These are phyloP conservation scores for Penicillium sp. DNA, from an alignment of 2,329 filamentous ascomycete genomes.

Conservation along the genomic window DNA sequence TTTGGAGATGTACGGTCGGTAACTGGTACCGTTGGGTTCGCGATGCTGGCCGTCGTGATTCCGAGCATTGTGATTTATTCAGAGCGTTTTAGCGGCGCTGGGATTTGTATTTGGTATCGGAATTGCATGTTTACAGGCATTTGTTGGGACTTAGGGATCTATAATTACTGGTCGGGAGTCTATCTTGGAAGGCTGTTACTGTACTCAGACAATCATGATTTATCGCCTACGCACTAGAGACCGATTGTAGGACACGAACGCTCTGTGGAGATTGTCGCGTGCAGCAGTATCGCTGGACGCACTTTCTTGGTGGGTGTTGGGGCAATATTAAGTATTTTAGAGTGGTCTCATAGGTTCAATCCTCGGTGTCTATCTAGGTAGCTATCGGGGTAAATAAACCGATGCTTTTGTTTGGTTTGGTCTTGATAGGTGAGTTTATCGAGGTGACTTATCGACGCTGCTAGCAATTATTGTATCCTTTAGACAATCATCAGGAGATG, in stretches of 20 bases:
- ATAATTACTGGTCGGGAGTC: not conserved
- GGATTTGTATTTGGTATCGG: not conserved
- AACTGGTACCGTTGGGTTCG: not conserved
- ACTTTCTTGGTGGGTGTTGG: not conserved
- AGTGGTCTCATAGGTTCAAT: not conserved
- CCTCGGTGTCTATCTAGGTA: not conserved
- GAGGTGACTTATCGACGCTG: not conserved
- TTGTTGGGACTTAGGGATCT: not conserved
- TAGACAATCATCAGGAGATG: too few relatives aligned
- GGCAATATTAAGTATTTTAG: not conserved
- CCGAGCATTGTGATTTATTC: not conserved
- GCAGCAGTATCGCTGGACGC: not conserved
- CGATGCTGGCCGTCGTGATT: conserved; percentile 7
- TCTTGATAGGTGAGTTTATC: not conserved
- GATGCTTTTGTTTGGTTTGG: not conserved
- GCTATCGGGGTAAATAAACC: not conserved
- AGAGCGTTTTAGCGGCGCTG: not conserved
- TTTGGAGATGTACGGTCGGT: conserved; percentile 44
- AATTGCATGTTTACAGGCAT: not conserved
- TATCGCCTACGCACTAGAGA: not conserved
- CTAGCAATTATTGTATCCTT: too few relatives aligned
- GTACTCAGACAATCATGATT: not conserved
- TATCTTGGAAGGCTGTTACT: not conserved
- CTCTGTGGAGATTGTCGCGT: not conserved
- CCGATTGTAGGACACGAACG: not conserved